Evolutionary conservation across 2,329 filamentous ascomycete genomes (phyloP).

Genomic region (Penicillium psychrosexuale): DNA sequence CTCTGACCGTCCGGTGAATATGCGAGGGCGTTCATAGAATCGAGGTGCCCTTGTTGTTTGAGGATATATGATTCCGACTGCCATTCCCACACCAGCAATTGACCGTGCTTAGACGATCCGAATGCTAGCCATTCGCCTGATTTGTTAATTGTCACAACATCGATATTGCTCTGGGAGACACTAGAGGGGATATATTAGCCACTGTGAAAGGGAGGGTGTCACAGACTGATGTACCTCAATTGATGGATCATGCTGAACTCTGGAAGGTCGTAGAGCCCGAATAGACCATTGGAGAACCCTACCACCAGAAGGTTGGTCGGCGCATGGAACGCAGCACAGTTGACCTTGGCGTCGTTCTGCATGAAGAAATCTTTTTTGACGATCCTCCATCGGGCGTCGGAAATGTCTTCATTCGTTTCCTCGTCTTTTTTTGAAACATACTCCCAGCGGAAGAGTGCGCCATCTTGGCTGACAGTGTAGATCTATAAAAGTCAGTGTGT

Average conservation of each 20-base stretch:
- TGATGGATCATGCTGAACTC: conserved; percentile 95
- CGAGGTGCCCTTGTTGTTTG: conserved; percentile 96
- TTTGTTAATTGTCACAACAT: conserved; percentile 90
- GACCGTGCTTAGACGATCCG: conserved; percentile 89
- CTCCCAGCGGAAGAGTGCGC: conserved; percentile 92
- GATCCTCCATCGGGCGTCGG: conserved; percentile 83
- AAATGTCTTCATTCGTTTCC: conserved; percentile 59
- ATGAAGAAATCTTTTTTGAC: conserved; percentile 90
- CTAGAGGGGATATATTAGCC: conserved; percentile 50
- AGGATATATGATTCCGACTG: conserved; percentile 98
- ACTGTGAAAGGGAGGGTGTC: not conserved
- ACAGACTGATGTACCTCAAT: conserved; percentile 45
- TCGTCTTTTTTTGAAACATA: conserved; percentile 65
- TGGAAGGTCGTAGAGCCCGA: conserved; percentile 92
- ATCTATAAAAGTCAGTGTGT: conserved; percentile 50
- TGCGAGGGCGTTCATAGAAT: conserved; percentile 87
- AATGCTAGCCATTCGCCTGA: conserved; percentile 97
- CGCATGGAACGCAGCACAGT: conserved; percentile 86
- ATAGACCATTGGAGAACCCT: conserved; percentile 91
- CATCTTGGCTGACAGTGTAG: conserved; percentile 94
- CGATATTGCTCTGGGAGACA: conserved; percentile 95
- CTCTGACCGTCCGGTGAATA: conserved; percentile 93
- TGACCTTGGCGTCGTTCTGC: conserved; percentile 81
- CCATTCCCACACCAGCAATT: conserved; percentile 99
- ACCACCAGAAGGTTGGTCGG: conserved; percentile 88